Evolutionary conservation across 1,139 yeast species (phyloP), one percentile per base, ranked within the genome.

Genomic region (Pichia sp.): DNA sequence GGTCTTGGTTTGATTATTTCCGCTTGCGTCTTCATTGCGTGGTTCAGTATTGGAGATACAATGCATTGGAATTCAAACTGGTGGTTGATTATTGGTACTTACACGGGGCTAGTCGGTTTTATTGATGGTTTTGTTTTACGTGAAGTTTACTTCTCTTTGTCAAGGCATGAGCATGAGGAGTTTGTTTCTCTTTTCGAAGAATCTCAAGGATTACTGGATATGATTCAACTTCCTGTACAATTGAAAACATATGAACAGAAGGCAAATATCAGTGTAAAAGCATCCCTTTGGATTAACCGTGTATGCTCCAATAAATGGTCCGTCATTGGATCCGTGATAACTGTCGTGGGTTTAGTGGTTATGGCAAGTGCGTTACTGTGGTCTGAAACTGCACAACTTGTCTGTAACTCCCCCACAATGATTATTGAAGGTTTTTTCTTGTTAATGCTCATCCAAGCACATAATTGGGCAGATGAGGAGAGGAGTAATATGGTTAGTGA

Each of bases 191-290:
- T 81, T 35, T 60, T 88, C 38, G 74, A 68, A 15, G 86, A 83
- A 37, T 70, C 75, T 52, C 76, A 70, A 52, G 85, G 77, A 28
- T 88, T 83, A 22, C 68, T 88, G 41, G 63, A 66, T 40, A 66
- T 72, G 23, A 77, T 84, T 40, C 74, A 80, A 23, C 74, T 88
- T 42, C 24, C 40, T 6, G 17, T 22, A 16, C 40, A 36, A n/a
- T 21, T 48, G 16, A 17, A 44, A 5, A 27, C 30, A 6, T 46
- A 44, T 6, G 32, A 38, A 16, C 40, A 46, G 3, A 32, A 40
- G n/a, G 38, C 41, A 14, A 41, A 49, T 6, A 9, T 52, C 8
- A 37, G 44, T 18, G 51, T 47, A 27, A 51, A 42, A 27, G 47
- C 56, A 7, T 58, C 62, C 1, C 30, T 39, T 35, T 41, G 21